Conservation (phyloP, 2,329 filamentous ascomycete genomes). For the Triangularia setosa region DNA sequence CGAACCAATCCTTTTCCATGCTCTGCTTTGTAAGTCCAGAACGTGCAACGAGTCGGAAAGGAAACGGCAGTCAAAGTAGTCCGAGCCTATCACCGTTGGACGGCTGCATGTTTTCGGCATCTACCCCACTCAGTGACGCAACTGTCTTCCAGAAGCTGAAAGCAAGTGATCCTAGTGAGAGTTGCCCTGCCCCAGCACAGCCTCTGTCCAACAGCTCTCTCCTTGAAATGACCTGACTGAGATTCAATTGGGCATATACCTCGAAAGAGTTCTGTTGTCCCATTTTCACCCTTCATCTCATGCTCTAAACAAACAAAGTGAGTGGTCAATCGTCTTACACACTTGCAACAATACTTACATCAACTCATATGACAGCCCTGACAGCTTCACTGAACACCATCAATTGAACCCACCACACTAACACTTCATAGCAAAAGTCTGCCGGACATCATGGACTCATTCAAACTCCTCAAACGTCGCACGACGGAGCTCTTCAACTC, state of each 20-base stretch:
- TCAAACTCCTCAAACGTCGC: constrained; percentile 51
- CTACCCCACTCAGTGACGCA: constrained; percentile 22
- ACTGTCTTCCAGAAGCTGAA: constrained; percentile 2
- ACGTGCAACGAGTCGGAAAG: not conserved
- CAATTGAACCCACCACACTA: not conserved
- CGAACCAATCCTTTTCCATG: not conserved
- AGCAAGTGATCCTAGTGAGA: not conserved
- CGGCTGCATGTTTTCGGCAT: not conserved
- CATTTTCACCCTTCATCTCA: not conserved
- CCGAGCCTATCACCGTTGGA: constrained; percentile 2
- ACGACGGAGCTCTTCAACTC: constrained; percentile 51
- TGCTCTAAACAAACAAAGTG: not conserved
- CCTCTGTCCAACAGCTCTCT: constrained; percentile 2
- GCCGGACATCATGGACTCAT: constrained; percentile 45
- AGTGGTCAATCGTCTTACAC: not conserved
- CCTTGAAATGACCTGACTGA: not conserved
- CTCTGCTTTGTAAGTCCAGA: not conserved
- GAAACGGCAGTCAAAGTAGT: not conserved
- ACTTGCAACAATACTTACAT: not conserved
- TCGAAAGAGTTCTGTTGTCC: not conserved
- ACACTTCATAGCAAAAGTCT: not conserved
- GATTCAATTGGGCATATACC: not conserved
- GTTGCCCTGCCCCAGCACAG: constrained; percentile 17
- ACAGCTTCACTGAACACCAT: not conserved
- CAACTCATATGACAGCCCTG: not conserved